Conservation (phyloP, 108 stramenopile genomes). For the Nitzschia sp. region DNA sequence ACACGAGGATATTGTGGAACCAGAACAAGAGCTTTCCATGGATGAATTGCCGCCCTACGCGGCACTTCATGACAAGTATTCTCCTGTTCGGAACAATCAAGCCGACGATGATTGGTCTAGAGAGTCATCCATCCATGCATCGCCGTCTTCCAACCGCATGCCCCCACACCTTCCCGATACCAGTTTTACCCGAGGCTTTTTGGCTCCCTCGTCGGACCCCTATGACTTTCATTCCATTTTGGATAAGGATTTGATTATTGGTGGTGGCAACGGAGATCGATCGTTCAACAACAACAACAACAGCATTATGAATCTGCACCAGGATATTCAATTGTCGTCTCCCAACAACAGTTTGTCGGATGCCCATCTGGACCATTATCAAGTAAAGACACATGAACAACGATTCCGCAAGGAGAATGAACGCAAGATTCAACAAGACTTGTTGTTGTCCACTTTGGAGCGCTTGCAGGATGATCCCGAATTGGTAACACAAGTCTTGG, state of each 20-base stretch:
- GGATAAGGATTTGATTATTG: conserved; percentile 9
- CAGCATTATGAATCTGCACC: too few species aligned
- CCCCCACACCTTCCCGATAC: conserved; percentile 14
- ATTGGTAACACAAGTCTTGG: conserved; percentile 27
- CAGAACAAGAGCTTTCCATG: conserved; percentile 10
- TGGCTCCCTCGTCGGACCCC: conserved; percentile 4
- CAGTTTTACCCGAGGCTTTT: conserved; percentile 28
- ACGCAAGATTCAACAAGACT: conserved; percentile 37
- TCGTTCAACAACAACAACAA: too few species aligned
- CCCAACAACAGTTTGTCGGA: not conserved
- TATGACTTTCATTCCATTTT: conserved; percentile 41
- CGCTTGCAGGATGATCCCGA: conserved; percentile 39
- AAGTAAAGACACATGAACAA: not conserved
- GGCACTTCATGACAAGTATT: conserved; percentile 11
- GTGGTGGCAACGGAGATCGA: too few species aligned
- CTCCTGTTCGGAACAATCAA: not conserved
- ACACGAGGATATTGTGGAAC: conserved; percentile 6
- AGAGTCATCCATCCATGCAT: conserved; percentile 33
- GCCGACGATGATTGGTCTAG: conserved; percentile 1
- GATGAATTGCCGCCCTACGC: conserved; percentile 3
- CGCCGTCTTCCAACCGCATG: conserved; percentile 29
- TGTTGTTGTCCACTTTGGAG: conserved; percentile 36
- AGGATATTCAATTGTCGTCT: too few species aligned
- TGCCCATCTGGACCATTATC: not conserved
- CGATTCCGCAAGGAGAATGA: conserved; percentile 21